Evolutionary conservation across 371 early-diverging fungal species (phyloP).

Genomic region (Lichtheimia ramosa): DNA sequence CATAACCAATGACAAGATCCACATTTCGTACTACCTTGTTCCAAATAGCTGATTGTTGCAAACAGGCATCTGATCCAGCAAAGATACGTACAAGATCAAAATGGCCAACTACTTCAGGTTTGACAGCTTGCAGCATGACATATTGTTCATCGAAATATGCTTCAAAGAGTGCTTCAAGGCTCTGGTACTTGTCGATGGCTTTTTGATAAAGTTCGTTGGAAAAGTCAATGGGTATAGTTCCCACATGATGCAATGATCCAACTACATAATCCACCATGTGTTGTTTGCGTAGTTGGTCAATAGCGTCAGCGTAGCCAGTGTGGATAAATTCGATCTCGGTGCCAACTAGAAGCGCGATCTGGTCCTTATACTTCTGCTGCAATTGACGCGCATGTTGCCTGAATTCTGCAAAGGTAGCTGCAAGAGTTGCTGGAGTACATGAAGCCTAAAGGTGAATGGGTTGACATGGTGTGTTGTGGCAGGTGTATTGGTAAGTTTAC

Average conservation of each 20-base stretch:
- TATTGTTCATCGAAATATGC: slow-evolving; percentile 90
- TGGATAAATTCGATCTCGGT: slow-evolving; percentile 90
- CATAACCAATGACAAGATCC: slow-evolving; percentile 75
- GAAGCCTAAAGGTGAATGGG: slow-evolving; percentile 43
- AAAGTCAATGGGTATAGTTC: slow-evolving; percentile 83
- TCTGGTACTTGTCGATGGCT: slow-evolving; percentile 36
- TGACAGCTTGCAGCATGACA: slow-evolving; percentile 61
- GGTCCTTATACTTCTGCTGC: slow-evolving; percentile 53
- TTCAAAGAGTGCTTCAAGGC: slow-evolving; percentile 48
- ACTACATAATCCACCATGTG: slow-evolving; percentile 75
- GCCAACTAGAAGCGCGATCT: slow-evolving; percentile 80
- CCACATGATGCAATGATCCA: slow-evolving; percentile 93
- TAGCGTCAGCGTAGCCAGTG: slow-evolving; percentile 29
- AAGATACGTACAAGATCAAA: slow-evolving; percentile 92
- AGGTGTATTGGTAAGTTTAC: slow-evolving; percentile 15
- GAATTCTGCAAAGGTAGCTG: slow-evolving; percentile 56
- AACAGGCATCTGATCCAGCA: slow-evolving; percentile 41
- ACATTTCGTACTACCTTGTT: slow-evolving; percentile 76
- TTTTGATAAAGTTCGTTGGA: slow-evolving; percentile 56
- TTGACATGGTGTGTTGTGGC: neutral
- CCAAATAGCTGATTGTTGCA: slow-evolving; percentile 50
- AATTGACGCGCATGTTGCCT: slow-evolving; percentile 73
- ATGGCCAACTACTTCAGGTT: slow-evolving; percentile 90
- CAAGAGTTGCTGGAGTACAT: slow-evolving; percentile 61
- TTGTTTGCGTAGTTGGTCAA: slow-evolving; percentile 18